These are phyloP conservation scores for Daucus carota DNA, from an alignment of 129 eudicot species.

Conservation along the genomic window DH1_v3.0 NC_030389.2:33628501-33629000, in stretches of 20 bases:
- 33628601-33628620: constrained; percentile 60
- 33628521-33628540: constrained; percentile 84
- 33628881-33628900: too few relatives aligned
- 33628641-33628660: not conserved
- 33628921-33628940: too few relatives aligned
- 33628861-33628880: too few relatives aligned
- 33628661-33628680: too few relatives aligned
- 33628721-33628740: not conserved
- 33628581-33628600: constrained; percentile 57
- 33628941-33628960: too few relatives aligned
- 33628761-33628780: too few relatives aligned
- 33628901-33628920: too few relatives aligned
- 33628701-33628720: not conserved
- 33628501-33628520: constrained; percentile 20
- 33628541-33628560: constrained; percentile 71
- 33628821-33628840: too few relatives aligned
- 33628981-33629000: too few relatives aligned
- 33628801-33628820: too few relatives aligned
- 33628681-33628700: not conserved
- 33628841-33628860: too few relatives aligned
- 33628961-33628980: too few relatives aligned
- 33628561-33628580: constrained; percentile 53
- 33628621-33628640: not conserved
- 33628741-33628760: not conserved
- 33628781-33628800: not conserved